phyloP scores from a whole-genome alignment of 2,329 filamentous ascomycete genomes.

The Xylaria sp. region DNA sequence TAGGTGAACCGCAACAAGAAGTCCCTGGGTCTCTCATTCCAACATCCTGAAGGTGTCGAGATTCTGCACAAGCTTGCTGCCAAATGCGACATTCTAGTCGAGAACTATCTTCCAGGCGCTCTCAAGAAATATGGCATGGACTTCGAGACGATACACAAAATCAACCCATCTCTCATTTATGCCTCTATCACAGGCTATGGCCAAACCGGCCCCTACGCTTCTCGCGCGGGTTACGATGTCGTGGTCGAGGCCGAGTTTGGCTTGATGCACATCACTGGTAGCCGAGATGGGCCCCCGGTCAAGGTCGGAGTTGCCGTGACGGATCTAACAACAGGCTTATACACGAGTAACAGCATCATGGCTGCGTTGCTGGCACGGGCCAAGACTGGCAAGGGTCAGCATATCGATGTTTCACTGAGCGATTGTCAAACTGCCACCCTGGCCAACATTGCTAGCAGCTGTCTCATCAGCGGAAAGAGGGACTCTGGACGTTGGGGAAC shows the following conservation, averaged over 20 bases:
- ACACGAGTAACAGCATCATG: slow-evolving; percentile 94
- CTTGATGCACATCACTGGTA: slow-evolving; percentile 96
- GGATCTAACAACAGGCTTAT: slow-evolving; percentile 89
- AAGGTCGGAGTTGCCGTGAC: slow-evolving; percentile 98
- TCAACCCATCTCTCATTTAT: slow-evolving; percentile 87
- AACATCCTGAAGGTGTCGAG: slow-evolving; percentile 73
- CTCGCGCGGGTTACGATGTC: slow-evolving; percentile 91
- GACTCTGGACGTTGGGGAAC: slow-evolving; percentile 94
- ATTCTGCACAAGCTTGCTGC: slow-evolving; percentile 81
- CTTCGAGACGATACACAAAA: slow-evolving; percentile 69
- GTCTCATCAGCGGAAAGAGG: slow-evolving; percentile 77
- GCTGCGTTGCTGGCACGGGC: slow-evolving; percentile 75
- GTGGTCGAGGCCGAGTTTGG: slow-evolving; percentile 99
- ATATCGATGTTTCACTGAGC: slow-evolving; percentile 84
- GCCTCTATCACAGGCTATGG: slow-evolving; percentile 96
- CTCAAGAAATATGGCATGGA: slow-evolving; percentile 89
- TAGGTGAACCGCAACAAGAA: slow-evolving; percentile 97
- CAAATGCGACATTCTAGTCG: slow-evolving; percentile 86
- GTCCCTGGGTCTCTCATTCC: slow-evolving; percentile 85
- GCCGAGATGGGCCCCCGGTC: slow-evolving; percentile 80
- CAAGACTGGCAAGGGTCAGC: slow-evolving; percentile 75
- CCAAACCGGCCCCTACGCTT: slow-evolving; percentile 84
- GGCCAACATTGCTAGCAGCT: slow-evolving; percentile 92
- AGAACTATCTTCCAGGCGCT: slow-evolving; percentile 90
- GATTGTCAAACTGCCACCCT: slow-evolving; percentile 94